Evolutionary conservation across 208 protist genomes (phyloP), one percentile per base, ranked within the genome.

Genomic region (Porcisia deanei): DNA sequence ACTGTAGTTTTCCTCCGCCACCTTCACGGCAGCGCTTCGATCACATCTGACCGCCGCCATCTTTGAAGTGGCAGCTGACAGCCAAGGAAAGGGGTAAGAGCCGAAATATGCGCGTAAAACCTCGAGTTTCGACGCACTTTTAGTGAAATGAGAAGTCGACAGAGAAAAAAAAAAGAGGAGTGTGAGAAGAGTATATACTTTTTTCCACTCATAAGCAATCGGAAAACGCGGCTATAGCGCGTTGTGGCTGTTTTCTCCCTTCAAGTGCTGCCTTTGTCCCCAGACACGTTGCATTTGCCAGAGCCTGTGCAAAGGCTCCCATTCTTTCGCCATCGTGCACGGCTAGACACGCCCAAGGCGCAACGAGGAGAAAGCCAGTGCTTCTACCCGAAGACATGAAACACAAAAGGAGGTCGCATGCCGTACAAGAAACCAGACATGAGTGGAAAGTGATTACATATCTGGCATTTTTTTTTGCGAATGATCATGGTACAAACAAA

Each of bases 1-100:
- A 25, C 80, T 77, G 67, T 79, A 86, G 82, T 93, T 86, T 60
- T 93, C 89, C 7, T 89, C 81, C 0, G 87, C 85, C 3, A 71
- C 77, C 65, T 88, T 79, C 0, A 82, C 82, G 3, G 86, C 89
- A 14, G 74, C 68, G n/a, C 71, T 66, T 16, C 72, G 61, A 43
- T 76, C 73, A 55, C 80, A 88, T 14, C 57, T 71, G 4, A 45
- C 37, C 43, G 54, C 70, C 37, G 81, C 58, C 84, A 85, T 85
- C 10, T 53, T 49, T 34, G 58, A n/a, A 41, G 25, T 53, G 12
- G 25, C 47, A 37, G 66, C 25, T 10, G 14, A 61, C 9, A 76
- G 20, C 47, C 52, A 63, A 70, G 3, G 37, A 70, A 53, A 67
- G 22, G 10, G 61, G 37, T 1, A 47, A 47, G 7, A 25, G n/a